Evolutionary conservation across 148 eudicot species (phyloP).

Genomic region (Simmondsia chinensis): DNA sequence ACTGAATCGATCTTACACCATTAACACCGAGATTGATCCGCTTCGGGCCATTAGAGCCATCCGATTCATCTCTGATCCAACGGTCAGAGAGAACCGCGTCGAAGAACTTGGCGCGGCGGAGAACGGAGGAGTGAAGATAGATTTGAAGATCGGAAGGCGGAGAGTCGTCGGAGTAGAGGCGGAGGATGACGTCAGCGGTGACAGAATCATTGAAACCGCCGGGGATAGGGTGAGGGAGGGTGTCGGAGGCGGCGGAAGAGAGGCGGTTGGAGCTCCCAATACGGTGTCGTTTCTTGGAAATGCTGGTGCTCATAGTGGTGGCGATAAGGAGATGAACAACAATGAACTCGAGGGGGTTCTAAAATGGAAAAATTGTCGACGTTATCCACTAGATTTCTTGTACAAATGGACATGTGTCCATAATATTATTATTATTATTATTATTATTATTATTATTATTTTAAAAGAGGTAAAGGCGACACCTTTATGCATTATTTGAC

Average conservation of each 20-base stretch:
- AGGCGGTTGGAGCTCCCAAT: slow-evolving; percentile 20
- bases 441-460: no score
- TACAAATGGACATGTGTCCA: no score
- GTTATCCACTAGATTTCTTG: no score
- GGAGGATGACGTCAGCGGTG: slow-evolving; percentile 69
- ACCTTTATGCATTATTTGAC: no score
- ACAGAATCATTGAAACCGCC: slow-evolving; percentile 61
- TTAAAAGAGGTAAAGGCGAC: no score
- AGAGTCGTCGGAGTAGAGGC: slow-evolving; percentile 36
- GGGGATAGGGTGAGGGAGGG: slow-evolving; percentile 11
- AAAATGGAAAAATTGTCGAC: no score
- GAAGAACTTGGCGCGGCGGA: slow-evolving; percentile 63
- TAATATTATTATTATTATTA: no score
- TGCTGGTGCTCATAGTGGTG: no score
- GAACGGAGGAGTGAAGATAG: slow-evolving; percentile 55
- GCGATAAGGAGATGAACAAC: no score
- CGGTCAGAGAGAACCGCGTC: slow-evolving; percentile 65
- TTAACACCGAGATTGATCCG: slow-evolving; percentile 36
- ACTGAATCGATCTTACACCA: slow-evolving; percentile 24
- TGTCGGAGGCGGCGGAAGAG: slow-evolving; percentile 25
- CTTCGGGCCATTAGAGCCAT: background rate
- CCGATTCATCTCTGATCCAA: slow-evolving; percentile 39
- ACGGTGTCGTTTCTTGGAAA: slow-evolving; percentile 42
- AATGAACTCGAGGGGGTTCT: no score
- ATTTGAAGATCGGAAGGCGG: slow-evolving; percentile 26